phyloP scores from a whole-genome alignment of 441 rosid species.

The Croton setiger region DNA sequence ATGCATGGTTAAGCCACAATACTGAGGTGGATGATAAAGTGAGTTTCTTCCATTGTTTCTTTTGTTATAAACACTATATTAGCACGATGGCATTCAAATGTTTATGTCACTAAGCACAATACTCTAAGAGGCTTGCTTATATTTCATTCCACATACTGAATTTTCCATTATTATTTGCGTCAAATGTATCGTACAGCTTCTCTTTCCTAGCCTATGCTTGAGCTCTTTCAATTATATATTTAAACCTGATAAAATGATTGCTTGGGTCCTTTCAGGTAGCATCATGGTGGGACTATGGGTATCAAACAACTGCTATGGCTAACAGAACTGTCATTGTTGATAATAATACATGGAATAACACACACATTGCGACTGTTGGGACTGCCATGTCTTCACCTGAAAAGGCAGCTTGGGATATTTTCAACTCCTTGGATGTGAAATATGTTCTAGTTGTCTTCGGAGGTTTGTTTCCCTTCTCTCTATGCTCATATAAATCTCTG shows the following conservation, averaged over 20 bases:
- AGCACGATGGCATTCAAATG: conserved; percentile 1
- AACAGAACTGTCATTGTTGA: conserved; percentile 99
- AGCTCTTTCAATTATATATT: neutral
- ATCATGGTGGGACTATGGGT: conserved; percentile 99
- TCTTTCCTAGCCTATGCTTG: neutral
- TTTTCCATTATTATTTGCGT: neutral
- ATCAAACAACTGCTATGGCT: conserved; percentile 99
- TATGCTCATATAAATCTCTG: conserved; percentile 2
- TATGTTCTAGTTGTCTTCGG: conserved; percentile 98
- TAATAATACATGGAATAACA: conserved; percentile 99
- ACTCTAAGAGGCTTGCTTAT: too few relatives aligned
- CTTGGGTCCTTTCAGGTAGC: conserved; percentile 67
- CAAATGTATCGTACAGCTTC: neutral
- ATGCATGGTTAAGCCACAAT: conserved; percentile 93
- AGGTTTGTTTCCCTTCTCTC: conserved; percentile 51
- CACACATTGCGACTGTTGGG: conserved; percentile 99
- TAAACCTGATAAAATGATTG: neutral
- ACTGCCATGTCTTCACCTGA: conserved; percentile 99
- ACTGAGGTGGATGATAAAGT: conserved; percentile 99
- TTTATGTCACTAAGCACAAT: neutral
- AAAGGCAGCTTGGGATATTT: conserved; percentile 99
- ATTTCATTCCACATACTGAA: too few relatives aligned
- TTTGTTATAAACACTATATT: conserved; percentile 1
- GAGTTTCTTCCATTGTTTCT: conserved; percentile 24
- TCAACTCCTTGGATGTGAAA: conserved; percentile 94